phyloP scores from a whole-genome alignment of 345 rosid genomes.

The Eucalyptus camaldulensis region DNA sequence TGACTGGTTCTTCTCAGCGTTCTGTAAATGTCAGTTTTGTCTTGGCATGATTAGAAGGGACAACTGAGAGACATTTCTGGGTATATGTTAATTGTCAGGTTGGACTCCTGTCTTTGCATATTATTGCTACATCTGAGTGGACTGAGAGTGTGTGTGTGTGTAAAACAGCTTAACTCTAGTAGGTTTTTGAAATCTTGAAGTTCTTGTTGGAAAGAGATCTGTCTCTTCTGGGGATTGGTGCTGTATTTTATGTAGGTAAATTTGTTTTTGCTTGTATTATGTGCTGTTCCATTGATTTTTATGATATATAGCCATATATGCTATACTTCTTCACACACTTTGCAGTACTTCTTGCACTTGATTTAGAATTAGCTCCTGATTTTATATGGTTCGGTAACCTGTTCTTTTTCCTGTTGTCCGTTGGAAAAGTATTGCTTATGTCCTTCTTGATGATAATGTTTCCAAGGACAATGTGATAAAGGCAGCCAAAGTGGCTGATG shows the following conservation, averaged over 20 bases:
- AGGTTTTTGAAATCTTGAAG: neutral
- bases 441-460: constrained; percentile 75
- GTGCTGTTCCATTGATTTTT: neutral
- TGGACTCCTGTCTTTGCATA: neutral
- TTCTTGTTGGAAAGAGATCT: neutral
- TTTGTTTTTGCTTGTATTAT: neutral
- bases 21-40: neutral
- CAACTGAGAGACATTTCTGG: neutral
- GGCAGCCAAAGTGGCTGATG: constrained; percentile 93
- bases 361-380: neutral
- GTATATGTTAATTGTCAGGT: neutral
- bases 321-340: neutral
- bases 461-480: constrained; percentile 76
- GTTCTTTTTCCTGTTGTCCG: constrained; percentile 79
- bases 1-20: neutral
- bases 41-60: neutral
- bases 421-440: constrained; percentile 91
- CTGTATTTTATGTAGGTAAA: neutral
- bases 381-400: constrained; percentile 45
- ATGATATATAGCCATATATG: neutral
- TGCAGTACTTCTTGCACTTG: neutral
- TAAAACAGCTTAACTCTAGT: neutral
- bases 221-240: neutral
- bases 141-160: neutral
- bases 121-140: neutral